Evolutionary conservation across 192 early-diverging fungal genomes (phyloP).

Genomic region (Coemansia guatemalensis): DNA sequence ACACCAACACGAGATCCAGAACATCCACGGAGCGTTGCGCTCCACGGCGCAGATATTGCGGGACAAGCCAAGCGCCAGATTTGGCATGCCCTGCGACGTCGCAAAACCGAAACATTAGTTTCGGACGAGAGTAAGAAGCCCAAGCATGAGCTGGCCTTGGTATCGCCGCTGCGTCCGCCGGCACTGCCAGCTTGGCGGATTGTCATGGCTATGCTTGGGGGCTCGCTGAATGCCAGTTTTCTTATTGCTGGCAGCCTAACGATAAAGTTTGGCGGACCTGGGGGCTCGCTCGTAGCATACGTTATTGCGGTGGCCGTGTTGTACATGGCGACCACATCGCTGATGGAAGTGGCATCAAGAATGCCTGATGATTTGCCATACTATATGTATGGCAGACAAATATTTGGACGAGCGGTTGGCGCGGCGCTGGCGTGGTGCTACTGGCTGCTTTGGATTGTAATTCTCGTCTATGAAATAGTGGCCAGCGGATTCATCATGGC

Average conservation of each 20-base stretch:
- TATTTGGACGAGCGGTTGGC: slow-evolving; percentile 18
- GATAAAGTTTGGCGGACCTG: slow-evolving; percentile 22
- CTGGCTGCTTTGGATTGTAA: slow-evolving; percentile 26
- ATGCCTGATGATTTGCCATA: slow-evolving; percentile 18
- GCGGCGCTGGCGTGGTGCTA: slow-evolving; percentile 20
- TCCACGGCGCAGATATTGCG: slow-evolving; percentile 3
- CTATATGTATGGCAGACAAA: slow-evolving; percentile 21
- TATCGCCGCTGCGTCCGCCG: slow-evolving; percentile 1
- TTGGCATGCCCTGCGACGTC: background rate
- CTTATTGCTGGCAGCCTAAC: slow-evolving; percentile 22
- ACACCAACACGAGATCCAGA: slow-evolving; percentile 7
- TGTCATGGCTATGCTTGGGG: slow-evolving; percentile 9
- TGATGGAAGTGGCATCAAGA: slow-evolving; percentile 23
- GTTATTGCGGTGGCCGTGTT: slow-evolving; percentile 4
- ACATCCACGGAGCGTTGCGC: background rate
- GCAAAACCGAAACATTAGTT: background rate
- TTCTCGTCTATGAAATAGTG: slow-evolving; percentile 18
- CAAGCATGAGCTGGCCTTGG: slow-evolving; percentile 4
- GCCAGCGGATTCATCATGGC: slow-evolving; percentile 17
- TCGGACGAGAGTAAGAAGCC: background rate
- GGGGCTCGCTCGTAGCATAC: slow-evolving; percentile 18
- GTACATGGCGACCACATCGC: slow-evolving; percentile 25
- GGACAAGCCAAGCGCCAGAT: slow-evolving; percentile 4
- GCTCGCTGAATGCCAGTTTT: slow-evolving; percentile 14
- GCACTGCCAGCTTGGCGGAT: slow-evolving; percentile 2